phyloP scores from a whole-genome alignment of 2,329 filamentous ascomycete species.

The Scedosporium apiospermum region DNA sequence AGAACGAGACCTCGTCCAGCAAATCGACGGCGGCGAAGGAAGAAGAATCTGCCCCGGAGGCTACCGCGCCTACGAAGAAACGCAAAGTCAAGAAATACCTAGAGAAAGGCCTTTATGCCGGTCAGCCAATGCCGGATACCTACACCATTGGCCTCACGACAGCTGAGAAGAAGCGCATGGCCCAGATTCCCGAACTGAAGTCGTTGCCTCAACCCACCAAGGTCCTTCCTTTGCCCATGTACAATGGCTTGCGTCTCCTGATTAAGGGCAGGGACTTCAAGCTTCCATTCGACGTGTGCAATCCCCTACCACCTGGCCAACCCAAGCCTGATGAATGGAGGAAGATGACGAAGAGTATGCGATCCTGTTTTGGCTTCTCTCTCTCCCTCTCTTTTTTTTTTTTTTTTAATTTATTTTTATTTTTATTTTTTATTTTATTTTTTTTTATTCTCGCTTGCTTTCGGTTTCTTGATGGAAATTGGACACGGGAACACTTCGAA shows the following conservation, averaged over 20 bases:
- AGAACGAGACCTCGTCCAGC: conserved; percentile 13
- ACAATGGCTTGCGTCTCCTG: conserved; percentile 61
- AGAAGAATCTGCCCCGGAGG: conserved; percentile 17
- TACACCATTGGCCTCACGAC: conserved; percentile 36
- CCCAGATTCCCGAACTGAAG: conserved; percentile 35
- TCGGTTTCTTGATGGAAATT: background rate
- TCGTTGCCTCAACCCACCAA: conserved; percentile 41
- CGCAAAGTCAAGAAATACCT: conserved; percentile 66
- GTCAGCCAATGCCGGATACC: conserved; percentile 54
- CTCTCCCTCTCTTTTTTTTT: too few relatives aligned
- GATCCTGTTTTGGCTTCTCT: conserved; percentile 6
- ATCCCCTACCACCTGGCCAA: conserved; percentile 74
- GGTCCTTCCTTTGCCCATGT: conserved; percentile 67
- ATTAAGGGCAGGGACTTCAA: conserved; percentile 73
- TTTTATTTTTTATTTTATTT: too few relatives aligned
- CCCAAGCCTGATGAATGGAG: conserved; percentile 90
- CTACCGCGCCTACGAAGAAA: conserved; percentile 24
- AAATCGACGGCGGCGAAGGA: conserved; percentile 1
- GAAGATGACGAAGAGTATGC: conserved; percentile 80
- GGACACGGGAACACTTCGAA: conserved; percentile 9
- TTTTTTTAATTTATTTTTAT: too few relatives aligned
- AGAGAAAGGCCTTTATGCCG: conserved; percentile 75
- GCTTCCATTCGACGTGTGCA: conserved; percentile 82
- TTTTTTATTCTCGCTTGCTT: too few relatives aligned
- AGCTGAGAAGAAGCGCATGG: conserved; percentile 41